Evolutionary conservation across 495 filamentous ascomycete species (phyloP), one percentile per base, ranked within the genome.

Genomic region (Aspergillus nidulans): DNA sequence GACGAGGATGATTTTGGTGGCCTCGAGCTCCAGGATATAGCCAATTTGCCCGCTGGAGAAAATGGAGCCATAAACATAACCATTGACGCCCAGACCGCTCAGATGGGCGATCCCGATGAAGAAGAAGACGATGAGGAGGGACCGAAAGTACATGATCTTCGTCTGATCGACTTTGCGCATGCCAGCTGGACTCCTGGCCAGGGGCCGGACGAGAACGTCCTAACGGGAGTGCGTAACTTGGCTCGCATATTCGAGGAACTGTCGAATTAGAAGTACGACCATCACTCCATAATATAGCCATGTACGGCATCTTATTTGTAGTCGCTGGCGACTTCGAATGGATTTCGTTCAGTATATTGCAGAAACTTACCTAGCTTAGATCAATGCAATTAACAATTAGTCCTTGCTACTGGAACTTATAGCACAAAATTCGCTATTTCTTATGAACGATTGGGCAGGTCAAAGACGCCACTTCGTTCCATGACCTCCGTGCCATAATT

Each of bases 111-210:
- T 13, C 44, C 63, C 1, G 82, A 80, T 1, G 83, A 86, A 0
- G 84, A 86, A 0, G 85, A 86, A 1, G 87, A 87, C 0, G 86
- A 87, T 44, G 77, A 82, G 4, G 74, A 77, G n/a, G 66, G 81
- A 18, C 90, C 89, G 0, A 84, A 85, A 61, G 84, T 95, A 19
- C 89, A 88, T 65, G 81, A 81, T 30, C 77, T 96, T 52, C 94
- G 95, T 65, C 72, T 98, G 60, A 97, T 98, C 57, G 94, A 98
- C 69, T 98, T 98, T 75, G 94, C 94, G 19, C 94, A 98, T 73
- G 92, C 94, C 18, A 70, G 74, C 24, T 98, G 89, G 89, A 85
- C 82, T 3, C 90, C 91, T 2, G 91, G 91, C 6, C 69, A 87
- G 59, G 94, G 92, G 0, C 88, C 89, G 1, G 94, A 98, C 69